Percentiles rank a stretch among this genome's conserved stretches.
Evolutionary conservation across 1,139 yeast genomes (phyloP).

Genomic region (Kazachstania sp.): DNA sequence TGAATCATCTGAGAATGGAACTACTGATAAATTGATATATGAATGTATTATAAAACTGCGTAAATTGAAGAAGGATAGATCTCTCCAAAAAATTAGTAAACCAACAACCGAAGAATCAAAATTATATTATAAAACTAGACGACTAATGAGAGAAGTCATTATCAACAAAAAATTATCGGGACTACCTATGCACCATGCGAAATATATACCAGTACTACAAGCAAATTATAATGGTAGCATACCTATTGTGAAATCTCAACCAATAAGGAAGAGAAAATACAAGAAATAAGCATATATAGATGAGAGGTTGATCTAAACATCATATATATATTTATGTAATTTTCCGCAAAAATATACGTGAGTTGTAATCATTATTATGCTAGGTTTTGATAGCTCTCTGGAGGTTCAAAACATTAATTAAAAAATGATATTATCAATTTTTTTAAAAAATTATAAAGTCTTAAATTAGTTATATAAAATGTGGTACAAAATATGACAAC

Average conservation of each 20-base stretch:
- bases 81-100: constrained; percentile 32
- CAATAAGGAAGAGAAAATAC: constrained; percentile 29
- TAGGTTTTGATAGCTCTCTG: too few species aligned
- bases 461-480: neutral
- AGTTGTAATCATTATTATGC: too few species aligned
- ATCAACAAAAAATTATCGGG: constrained; percentile 21
- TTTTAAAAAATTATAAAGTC: neutral
- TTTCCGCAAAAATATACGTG: neutral
- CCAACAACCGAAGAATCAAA: constrained; percentile 42
- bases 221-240: constrained; percentile 71
- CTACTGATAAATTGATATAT: constrained; percentile 50
- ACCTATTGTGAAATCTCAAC: constrained; percentile 48
- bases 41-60: constrained; percentile 50
- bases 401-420: too few species aligned
- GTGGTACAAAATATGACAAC: neutral
- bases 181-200: constrained; percentile 27
- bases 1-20: constrained; percentile 39
- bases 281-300: constrained; percentile 15
- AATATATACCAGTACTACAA: constrained; percentile 55
- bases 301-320: neutral
- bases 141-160: constrained; percentile 42
- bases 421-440: too few species aligned
- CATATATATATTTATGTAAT: neutral
- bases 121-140: constrained; percentile 43
- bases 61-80: constrained; percentile 53